Evolutionary conservation across 352 stramenopile genomes (phyloP), one percentile per base, ranked within the genome.

Genomic region (Phytophthora kernoviae): DNA sequence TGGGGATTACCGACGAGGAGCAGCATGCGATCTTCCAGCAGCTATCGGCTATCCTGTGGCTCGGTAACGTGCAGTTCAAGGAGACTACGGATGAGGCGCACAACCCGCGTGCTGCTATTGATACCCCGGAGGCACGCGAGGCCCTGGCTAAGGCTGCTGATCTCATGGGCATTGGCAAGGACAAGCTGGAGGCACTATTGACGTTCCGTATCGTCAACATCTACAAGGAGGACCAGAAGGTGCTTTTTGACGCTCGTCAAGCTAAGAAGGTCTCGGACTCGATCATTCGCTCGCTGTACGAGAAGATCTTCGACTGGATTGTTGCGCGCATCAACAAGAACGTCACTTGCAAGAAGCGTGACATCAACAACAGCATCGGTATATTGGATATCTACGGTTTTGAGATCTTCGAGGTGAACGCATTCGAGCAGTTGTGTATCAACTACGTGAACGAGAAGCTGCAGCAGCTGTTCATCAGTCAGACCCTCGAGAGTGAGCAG

Each of bases 341-440:
- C 45, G 87, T 94, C 54, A 78, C 73, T 62, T 84, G 78, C 66
- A 80, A 77, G 55, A 68, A 78, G 51, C 71, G 66, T 8, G 55
- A 79, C 37, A 84, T 93, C 33, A 79, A 64, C 51, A 93, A 88
- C 64, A 89, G 74, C 62, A 93, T 96, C 49, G 87, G 88, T 5
- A 93, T 96, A 47, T 70, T 96, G 41, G 88, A 96, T 58, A 96
- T 96, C 61, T 96, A 94, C 60, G 88, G 88, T 2, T 96, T 96
- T 49, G 88, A 96, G 69, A 95, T 95, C 54, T 95, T 96, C 46
- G 79, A 95, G 7, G 77, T 90, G 41, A 97, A 97, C 59, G 82
- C 81, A 33, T 97, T 96, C 52, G 88, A 96, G 71, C 88, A 96
- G 73, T 75, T 96, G 22, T 93, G 88, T 51, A 96, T 96, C 65